Evolutionary conservation across 192 early-diverging fungal genomes (phyloP), one percentile per base, ranked within the genome.

Genomic region (Funneliformis mosseae): DNA sequence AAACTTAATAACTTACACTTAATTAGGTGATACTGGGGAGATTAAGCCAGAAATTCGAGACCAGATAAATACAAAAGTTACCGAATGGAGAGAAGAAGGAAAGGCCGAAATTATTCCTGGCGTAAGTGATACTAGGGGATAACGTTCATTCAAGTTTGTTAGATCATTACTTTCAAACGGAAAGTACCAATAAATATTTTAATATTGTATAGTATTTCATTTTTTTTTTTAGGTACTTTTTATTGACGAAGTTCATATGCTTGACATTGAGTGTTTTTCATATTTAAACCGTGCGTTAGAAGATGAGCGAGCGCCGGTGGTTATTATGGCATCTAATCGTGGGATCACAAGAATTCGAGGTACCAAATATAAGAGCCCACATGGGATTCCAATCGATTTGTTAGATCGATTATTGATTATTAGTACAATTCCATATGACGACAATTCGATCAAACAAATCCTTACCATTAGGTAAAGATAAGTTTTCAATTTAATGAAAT

Each of bases 161-260:
- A 33, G 3, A 63, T 9, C n/a, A n/a, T 27, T 27, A n/a, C 6
- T 28, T 28, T 28, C 60, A 25, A 8, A 8, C 71, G 6, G 8
- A 23, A 45, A 45, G 43, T 61, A 76, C 41, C 46, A 28, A 21
- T 62, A 7, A 42, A 46, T n/a, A 11, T 41, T 16, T 74, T 75
- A 62, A 78, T 23, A 38, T 23, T 71, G 38, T 67, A 16, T 18
- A 25, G 4, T 64, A 67, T 45, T 28, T 66, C 9, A 67, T 77
- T 82, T 71, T 71, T 18, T 25, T 68, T 41, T 27, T 16, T 81
- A 89, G 89, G 91, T 97, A 42, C 90, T 99, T 69, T 99, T 99
- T 84, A 96, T 99, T 80, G 98, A 99, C 83, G 98, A 99, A 88
- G 97, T 99, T 45, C 98, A 99, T 84, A 98, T 98, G 94, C 95